phyloP scores from a whole-genome alignment of 805 yeast species.

The Candida ficus region DNA sequence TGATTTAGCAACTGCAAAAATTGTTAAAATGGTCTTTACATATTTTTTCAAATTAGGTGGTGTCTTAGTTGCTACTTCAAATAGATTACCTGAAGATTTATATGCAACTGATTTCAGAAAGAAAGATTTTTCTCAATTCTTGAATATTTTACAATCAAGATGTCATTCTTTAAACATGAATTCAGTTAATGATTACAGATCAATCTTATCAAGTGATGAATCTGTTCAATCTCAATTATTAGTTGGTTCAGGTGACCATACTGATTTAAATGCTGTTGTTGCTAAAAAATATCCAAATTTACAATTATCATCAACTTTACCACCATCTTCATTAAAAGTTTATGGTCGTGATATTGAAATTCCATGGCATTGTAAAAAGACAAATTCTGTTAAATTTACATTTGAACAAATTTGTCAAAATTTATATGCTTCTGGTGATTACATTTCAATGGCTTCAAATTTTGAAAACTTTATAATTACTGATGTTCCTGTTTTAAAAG shows the following conservation, averaged over 20 bases:
- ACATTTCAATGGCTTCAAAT: conserved; percentile 58
- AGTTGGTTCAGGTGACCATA: conserved; percentile 28
- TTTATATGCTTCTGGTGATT: conserved; percentile 60
- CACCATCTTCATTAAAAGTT: conserved; percentile 35
- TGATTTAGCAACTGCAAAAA: conserved; percentile 69
- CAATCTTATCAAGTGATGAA: conserved; percentile 16
- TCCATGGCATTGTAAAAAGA: conserved; percentile 33
- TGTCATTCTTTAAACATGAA: conserved; percentile 62
- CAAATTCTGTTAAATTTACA: conserved; percentile 38
- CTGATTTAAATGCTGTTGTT: neutral
- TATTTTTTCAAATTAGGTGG: conserved; percentile 72
- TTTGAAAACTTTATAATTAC: conserved; percentile 55
- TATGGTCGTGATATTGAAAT: conserved; percentile 50
- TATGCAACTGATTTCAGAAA: conserved; percentile 62
- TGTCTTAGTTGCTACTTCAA: conserved; percentile 68
- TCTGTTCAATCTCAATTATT: conserved; percentile 29
- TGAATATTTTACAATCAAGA: conserved; percentile 48
- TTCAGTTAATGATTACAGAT: conserved; percentile 52
- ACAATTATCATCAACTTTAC: conserved; percentile 2
- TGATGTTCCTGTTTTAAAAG: conserved; percentile 53
- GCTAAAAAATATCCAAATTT: neutral
- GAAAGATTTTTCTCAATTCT: conserved; percentile 51
- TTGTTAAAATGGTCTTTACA: conserved; percentile 57
- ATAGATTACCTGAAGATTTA: conserved; percentile 65
- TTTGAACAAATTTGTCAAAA: conserved; percentile 53